Conservation (phyloP, 306 rosid genomes). For the Calophaca sinica region DNA sequence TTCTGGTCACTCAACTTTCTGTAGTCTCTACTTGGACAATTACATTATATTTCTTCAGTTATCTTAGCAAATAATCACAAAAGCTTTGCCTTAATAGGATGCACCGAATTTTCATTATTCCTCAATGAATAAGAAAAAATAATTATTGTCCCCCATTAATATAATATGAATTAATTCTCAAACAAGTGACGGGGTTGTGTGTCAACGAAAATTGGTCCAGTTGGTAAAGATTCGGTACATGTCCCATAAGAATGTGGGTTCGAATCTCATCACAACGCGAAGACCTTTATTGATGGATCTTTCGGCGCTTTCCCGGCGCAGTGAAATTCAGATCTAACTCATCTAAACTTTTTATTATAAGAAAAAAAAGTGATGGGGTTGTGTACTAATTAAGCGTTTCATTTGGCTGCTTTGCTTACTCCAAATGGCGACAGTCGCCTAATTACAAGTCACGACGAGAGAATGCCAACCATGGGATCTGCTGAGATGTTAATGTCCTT, state of each 20-base stretch:
- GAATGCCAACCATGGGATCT: slow-evolving; percentile 37
- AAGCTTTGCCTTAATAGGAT: slow-evolving; percentile 21
- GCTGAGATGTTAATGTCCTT: slow-evolving; percentile 42
- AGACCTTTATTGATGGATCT: too few relatives aligned
- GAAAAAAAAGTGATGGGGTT: neutral
- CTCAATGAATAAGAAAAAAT: neutral
- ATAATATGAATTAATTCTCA: neutral
- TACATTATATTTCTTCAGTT: neutral
- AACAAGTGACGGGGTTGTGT: neutral
- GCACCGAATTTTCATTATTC: neutral
- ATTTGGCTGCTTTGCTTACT: slow-evolving; percentile 38
- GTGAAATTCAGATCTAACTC: too few relatives aligned
- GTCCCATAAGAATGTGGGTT: too few relatives aligned
- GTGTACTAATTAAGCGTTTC: slow-evolving; percentile 33
- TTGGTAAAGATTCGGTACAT: too few relatives aligned
- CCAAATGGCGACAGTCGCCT: slow-evolving; percentile 35
- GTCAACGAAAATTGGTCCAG: too few relatives aligned
- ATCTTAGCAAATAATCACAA: slow-evolving; percentile 16
- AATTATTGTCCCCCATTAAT: neutral
- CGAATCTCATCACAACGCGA: too few relatives aligned
- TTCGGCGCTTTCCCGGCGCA: too few relatives aligned
- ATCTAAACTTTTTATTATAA: too few relatives aligned
- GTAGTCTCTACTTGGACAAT: neutral
- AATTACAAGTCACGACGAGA: slow-evolving; percentile 44
- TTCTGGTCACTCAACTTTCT: slow-evolving; percentile 34